Base-by-base conservation (phyloP, 2,329 filamentous ascomycete genomes). In the Pseudocercospora crystallina region DNA sequence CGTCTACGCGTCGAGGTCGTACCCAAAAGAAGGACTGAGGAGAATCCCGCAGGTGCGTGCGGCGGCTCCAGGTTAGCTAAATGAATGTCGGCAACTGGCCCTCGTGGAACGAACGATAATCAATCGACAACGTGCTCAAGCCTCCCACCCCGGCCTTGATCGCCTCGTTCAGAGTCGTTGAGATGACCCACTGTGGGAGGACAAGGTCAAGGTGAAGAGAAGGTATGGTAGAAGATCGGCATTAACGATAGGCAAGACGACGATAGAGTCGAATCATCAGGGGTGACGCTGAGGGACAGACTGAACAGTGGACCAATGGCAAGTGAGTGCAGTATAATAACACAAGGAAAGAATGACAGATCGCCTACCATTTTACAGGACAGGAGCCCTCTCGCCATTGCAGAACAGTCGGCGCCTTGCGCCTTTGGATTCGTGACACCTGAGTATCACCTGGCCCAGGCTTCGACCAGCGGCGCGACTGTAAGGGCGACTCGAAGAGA, bases 141-240 rank as follows among this genome's bases (percentile, higher is more conserved):
- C 20, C 20, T 26, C 20, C 20, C 20, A 26, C 3, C 20, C 7
- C 20, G 20, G 20, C 20, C 20, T 26, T 26, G 20, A 26, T 26
- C 20, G 20, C 20, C 20, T 26, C 20, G 20, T 26, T 26, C 20
- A 26, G 20, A 7, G 3, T 7, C 20, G 20, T 26, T 26, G 4
- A 26, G 41, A 15, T 15, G 47, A 34, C 15, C 41, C 40, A 50
- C 41, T 39, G 33, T 29, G 46, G 38, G 14, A 32, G 37, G 42
- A 30, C 46, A 42, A 42, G 46, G 46, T 41, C 38, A 32, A 34
- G 33, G 43, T 34, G 46, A 34, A 17, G 32, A 32, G 39, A 46
- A 37, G 42, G 31, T 20, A 14, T 43, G 38, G 20, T 15, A 43
- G 47, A 43, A 50, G 47, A 53, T 49, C 43, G 53, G 49, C 44